Percentiles rank a stretch among this genome's conserved stretches.
phyloP scores from a whole-genome alignment of 148 eudicot species.

The Rheum nobile region DNA sequence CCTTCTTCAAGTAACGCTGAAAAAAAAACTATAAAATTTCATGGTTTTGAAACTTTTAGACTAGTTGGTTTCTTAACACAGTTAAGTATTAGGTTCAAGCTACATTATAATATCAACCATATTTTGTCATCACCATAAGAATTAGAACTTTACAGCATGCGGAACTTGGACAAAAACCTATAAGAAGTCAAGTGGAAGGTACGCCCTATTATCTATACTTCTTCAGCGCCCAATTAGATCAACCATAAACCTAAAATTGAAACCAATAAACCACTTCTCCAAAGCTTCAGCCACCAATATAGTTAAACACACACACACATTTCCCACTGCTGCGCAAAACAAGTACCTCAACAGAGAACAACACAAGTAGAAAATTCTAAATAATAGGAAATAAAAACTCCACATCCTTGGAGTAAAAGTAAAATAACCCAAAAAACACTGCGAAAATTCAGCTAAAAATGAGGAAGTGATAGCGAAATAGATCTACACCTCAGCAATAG shows the following conservation, averaged over 20 bases:
- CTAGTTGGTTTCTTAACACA: too few species aligned
- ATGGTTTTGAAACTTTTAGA: too few species aligned
- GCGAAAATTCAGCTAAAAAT: not conserved
- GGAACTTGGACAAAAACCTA: not conserved
- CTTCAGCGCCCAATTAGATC: not conserved
- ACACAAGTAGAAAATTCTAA: not conserved
- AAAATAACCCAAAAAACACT: not conserved
- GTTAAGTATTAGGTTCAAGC: too few species aligned
- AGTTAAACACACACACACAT: too few species aligned
- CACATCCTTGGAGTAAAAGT: not conserved
- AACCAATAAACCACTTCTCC: not conserved
- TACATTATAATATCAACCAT: not conserved
- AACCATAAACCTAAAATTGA: not conserved
- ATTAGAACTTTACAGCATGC: not conserved
- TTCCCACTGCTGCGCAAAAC: not conserved
- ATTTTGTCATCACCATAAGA: not conserved
- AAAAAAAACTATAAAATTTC: too few species aligned
- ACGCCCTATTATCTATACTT: not conserved
- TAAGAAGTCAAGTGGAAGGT: not conserved
- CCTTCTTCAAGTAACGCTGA: too few species aligned
- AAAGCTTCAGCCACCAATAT: not conserved
- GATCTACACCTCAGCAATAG: not conserved
- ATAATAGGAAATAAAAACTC: not conserved
- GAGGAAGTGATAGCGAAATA: not conserved
- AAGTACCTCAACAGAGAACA: not conserved